These are phyloP conservation scores for Kwoniella shandongensis DNA, from an alignment of 768 basidiomycete genomes.

Conservation along the genomic window DNA sequence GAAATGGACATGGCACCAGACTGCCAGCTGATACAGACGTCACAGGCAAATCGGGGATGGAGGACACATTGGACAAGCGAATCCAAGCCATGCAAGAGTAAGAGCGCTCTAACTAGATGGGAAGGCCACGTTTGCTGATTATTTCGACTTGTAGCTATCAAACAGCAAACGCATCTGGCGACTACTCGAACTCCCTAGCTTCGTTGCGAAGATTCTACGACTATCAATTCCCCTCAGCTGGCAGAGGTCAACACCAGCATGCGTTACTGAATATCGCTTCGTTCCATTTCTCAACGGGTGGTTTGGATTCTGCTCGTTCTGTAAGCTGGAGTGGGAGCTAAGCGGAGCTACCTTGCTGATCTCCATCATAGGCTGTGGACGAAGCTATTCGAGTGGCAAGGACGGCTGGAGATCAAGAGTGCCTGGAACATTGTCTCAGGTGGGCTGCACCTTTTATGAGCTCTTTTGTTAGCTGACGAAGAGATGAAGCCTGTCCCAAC, in stretches of 20 bases:
- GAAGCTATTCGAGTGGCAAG: conserved; percentile 52
- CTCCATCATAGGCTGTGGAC: conserved; percentile 33
- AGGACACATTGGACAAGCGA: conserved; percentile 45
- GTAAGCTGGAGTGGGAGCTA: no score
- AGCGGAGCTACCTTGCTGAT: neutral
- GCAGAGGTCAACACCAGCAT: conserved; percentile 52
- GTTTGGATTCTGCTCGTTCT: conserved; percentile 38
- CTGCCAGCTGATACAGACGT: neutral
- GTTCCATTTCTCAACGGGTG: conserved; percentile 47
- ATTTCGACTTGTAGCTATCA: conserved; percentile 28
- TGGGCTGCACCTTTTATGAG: conserved; percentile 23
- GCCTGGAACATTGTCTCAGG: conserved; percentile 50
- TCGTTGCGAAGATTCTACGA: conserved; percentile 50
- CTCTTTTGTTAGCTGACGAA: no score
- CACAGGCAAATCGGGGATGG: conserved; percentile 35
- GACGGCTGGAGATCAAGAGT: conserved; percentile 48
- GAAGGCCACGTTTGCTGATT: neutral
- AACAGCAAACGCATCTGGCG: conserved; percentile 36
- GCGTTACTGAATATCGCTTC: conserved; percentile 52
- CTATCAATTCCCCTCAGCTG: conserved; percentile 46
- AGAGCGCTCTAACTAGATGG: no score
- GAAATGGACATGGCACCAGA: neutral
- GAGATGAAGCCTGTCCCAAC: conserved; percentile 27
- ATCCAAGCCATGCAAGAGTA: conserved; percentile 43
- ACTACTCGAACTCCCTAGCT: conserved; percentile 44